phyloP scores from a whole-genome alignment of 768 basidiomycete species.

The Suillus paluster region DNA sequence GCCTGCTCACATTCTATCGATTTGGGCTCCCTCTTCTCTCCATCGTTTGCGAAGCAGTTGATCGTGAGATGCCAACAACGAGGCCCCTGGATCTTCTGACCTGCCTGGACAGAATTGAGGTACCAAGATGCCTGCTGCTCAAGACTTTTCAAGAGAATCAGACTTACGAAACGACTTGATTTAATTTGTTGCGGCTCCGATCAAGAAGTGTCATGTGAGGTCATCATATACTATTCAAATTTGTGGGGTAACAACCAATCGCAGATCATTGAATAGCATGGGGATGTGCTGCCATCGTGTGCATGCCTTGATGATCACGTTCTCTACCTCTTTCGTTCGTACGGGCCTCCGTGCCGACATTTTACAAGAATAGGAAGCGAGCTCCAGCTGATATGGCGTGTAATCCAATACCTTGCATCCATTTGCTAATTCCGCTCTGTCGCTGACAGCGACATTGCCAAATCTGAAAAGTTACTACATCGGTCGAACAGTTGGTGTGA shows the following conservation, averaged over 20 bases:
- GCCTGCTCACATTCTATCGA: too few relatives aligned
- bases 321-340: conserved; percentile 3
- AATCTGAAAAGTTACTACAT: background rate
- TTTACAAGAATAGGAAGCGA: background rate
- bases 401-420: background rate
- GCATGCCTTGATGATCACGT: background rate
- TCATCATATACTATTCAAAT: background rate
- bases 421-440: background rate
- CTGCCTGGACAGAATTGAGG: too few relatives aligned
- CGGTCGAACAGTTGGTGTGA: background rate
- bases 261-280: background rate
- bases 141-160: background rate
- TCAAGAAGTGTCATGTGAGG: background rate
- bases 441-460: background rate
- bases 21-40: too few relatives aligned
- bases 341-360: conserved; percentile 11
- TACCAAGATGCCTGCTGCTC: background rate
- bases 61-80: background rate
- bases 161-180: background rate
- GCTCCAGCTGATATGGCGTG: conserved; percentile 5
- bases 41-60: background rate
- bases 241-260: conserved; percentile 7
- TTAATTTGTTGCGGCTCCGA: background rate
- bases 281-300: too few relatives aligned
- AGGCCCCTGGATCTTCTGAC: background rate